These are phyloP conservation scores for Oryza meridionalis DNA, from an alignment of 176 grass and related monocot genomes.

Conservation along the genomic window DNA sequence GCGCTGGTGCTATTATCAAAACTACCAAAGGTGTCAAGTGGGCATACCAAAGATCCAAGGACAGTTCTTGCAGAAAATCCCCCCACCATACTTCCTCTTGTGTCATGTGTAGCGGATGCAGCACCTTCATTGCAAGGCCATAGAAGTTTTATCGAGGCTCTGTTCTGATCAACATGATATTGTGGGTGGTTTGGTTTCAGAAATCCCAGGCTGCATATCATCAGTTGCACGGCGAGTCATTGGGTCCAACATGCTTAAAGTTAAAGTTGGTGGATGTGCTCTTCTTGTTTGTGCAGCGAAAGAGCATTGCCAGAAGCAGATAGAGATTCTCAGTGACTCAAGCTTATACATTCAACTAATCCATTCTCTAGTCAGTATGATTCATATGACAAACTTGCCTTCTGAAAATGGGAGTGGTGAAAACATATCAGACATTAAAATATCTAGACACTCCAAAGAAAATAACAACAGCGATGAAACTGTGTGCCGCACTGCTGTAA, in stretches of 20 bases:
- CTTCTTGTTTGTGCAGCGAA: slow-evolving; percentile 91
- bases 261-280: slow-evolving; percentile 89
- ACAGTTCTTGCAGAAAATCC: slow-evolving; percentile 88
- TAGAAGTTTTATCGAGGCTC: slow-evolving; percentile 88
- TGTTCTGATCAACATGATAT: slow-evolving; percentile 77
- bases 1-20: slow-evolving; percentile 83
- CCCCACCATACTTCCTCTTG: slow-evolving; percentile 80
- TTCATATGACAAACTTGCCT: slow-evolving; percentile 67
- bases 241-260: slow-evolving; percentile 68
- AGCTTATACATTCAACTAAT: slow-evolving; percentile 68
- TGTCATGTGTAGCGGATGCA: slow-evolving; percentile 89
- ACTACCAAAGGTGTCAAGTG: slow-evolving; percentile 70
- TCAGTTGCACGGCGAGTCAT: slow-evolving; percentile 78
- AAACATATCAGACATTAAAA: slow-evolving; percentile 78
- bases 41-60: slow-evolving; percentile 85
- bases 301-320: slow-evolving; percentile 75
- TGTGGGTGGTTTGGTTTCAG: slow-evolving; percentile 85
- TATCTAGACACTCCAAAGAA: slow-evolving; percentile 71
- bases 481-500: slow-evolving; percentile 65
- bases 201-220: slow-evolving; percentile 70
- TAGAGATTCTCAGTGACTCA: slow-evolving; percentile 80
- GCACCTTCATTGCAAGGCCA: slow-evolving; percentile 82
- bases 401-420: slow-evolving; percentile 64
- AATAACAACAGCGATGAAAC: slow-evolving; percentile 54
- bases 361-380: slow-evolving; percentile 88